Evolutionary conservation across 768 basidiomycete species (phyloP), one percentile per base, ranked within the genome.

Genomic region (Ramaria sp.): DNA sequence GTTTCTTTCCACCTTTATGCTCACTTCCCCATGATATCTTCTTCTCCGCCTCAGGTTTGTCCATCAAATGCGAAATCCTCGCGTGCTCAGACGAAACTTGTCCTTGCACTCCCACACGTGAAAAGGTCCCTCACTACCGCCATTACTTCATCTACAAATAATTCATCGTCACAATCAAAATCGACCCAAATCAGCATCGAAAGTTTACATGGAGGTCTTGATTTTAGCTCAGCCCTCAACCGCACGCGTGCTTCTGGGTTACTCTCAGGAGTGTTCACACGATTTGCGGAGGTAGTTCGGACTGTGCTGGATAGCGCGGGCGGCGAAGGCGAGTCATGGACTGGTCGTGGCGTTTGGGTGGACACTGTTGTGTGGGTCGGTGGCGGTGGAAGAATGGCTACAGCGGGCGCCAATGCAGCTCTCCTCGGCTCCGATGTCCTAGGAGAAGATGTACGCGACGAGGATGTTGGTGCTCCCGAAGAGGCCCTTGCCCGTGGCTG

Each of bases 121-220:
- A 99, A 97, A 72, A 83, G 93, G 62, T 92, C 91, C 0, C 77
- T 98, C 61, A 85, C 83, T 52, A 94, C 95, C 0, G 93, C 91
- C 1, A 88, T 89, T 1, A 91, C 91, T 71, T 87, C 88, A 15
- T 22, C 19, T 17, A 30, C 19, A 6, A 2, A 2, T 20, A 20
- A 9, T 24, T 20, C 48, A 9, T 30, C 27, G 9, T 27, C 27
- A 15, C 24, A 22, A 30, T 33, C 53, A 5, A 54, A 42, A 15
- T 43, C 41, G 19, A 46, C 53, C 4, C 55, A 57, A 38, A 22
- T 57, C 24, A 48, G 46, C 30, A 88, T 99, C 61, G 93, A 96
- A 71, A 90, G 88, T 0, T 78, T 99, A 63, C 95, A 94, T 69
- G 93, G 95, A 58, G 95, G 94, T 1, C 67, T 89, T 38, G 95